Evolutionary conservation across 164 flowering plant genomes (phyloP).

Genomic region (Stephania japonica): DNA sequence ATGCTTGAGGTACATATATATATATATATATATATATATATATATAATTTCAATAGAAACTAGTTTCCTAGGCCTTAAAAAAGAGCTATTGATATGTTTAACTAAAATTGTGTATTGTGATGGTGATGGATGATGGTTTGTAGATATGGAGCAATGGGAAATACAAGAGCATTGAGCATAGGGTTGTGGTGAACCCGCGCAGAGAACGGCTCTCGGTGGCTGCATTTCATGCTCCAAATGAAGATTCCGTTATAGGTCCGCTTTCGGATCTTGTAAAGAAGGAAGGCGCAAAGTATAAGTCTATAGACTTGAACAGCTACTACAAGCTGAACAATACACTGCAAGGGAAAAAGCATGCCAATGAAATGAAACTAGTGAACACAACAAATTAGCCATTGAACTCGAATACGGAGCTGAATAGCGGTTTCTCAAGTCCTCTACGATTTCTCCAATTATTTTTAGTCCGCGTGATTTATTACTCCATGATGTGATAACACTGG

Average conservation of each 20-base stretch:
- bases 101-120: background rate
- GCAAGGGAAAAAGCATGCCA: too few relatives aligned
- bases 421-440: too few relatives aligned
- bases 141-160: constrained; percentile 3
- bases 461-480: too few relatives aligned
- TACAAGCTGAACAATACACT: too few relatives aligned
- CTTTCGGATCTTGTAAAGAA: background rate
- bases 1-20: background rate
- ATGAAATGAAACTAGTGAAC: too few relatives aligned
- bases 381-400: too few relatives aligned
- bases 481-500: too few relatives aligned
- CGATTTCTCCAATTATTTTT: too few relatives aligned
- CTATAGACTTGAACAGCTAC: background rate
- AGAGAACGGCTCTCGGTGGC: background rate
- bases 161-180: constrained; percentile 5
- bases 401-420: too few relatives aligned
- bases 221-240: background rate
- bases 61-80: too few relatives aligned
- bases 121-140: background rate
- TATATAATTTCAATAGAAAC: too few relatives aligned
- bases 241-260: background rate
- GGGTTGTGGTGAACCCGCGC: background rate
- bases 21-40: too few relatives aligned
- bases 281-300: background rate
- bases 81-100: background rate